phyloP scores from a whole-genome alignment of 2,329 filamentous ascomycete genomes.

The Hawksworthiomyces lignivorus region DNA sequence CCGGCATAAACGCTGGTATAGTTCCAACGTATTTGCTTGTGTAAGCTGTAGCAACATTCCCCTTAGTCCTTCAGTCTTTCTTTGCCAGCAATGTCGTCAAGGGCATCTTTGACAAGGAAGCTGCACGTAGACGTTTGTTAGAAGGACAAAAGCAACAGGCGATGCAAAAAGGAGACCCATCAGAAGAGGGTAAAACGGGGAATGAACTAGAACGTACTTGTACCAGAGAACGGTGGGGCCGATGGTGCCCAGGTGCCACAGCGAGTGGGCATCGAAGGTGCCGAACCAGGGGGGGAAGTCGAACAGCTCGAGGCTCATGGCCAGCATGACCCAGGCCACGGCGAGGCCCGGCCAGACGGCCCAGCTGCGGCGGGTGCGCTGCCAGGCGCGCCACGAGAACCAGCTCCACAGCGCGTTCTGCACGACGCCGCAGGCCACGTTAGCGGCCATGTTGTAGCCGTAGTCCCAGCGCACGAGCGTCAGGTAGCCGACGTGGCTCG shows the following conservation, averaged over 20 bases:
- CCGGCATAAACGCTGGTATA: too few species aligned
- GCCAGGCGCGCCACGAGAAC: slow-evolving; percentile 71
- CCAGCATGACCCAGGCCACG: slow-evolving; percentile 83
- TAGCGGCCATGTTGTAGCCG: slow-evolving; percentile 95
- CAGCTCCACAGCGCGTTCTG: slow-evolving; percentile 80
- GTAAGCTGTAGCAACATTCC: too few species aligned
- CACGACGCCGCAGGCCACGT: slow-evolving; percentile 71
- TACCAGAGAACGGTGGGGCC: slow-evolving; percentile 86
- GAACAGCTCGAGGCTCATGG: slow-evolving; percentile 91
- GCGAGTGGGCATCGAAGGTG: slow-evolving; percentile 81
- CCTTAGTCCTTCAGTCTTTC: slow-evolving; percentile 58
- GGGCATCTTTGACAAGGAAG: slow-evolving; percentile 78
- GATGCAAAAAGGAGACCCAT: slow-evolving; percentile 3
- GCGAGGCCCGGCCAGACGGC: slow-evolving; percentile 83
- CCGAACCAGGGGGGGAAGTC: slow-evolving; percentile 84
- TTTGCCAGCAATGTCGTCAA: slow-evolving; percentile 65
- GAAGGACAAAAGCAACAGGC: background rate
- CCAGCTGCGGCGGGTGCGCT: slow-evolving; percentile 66
- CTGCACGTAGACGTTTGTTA: slow-evolving; percentile 36
- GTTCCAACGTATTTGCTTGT: too few species aligned
- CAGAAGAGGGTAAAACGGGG: background rate
- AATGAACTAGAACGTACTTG: slow-evolving; percentile 55
- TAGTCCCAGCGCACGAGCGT: slow-evolving; percentile 89
- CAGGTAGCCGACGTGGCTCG: slow-evolving; percentile 72
- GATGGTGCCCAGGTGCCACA: slow-evolving; percentile 95